These are phyloP conservation scores for Chalciporus piperatus DNA, from an alignment of 768 basidiomycete species.

Conservation along the genomic window DNA sequence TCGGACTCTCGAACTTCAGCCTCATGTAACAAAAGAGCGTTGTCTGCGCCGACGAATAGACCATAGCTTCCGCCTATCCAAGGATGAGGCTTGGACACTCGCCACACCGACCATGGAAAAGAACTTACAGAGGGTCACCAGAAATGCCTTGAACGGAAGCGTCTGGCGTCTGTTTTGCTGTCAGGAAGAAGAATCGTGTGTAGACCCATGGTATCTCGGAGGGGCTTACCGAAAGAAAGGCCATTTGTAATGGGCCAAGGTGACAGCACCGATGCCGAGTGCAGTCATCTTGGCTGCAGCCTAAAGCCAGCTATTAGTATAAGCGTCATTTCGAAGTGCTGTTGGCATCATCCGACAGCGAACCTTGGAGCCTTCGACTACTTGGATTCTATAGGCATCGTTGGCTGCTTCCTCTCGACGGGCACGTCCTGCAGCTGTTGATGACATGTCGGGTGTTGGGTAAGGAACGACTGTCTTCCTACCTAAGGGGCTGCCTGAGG, in stretches of 20 bases:
- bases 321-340: no score
- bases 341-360: conserved; percentile 10
- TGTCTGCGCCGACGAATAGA: conserved; percentile 73
- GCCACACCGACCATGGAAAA: not conserved
- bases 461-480: no score
- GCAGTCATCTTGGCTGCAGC: conserved; percentile 52
- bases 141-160: conserved; percentile 75
- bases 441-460: conserved; percentile 23
- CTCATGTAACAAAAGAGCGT: conserved; percentile 71
- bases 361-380: conserved; percentile 56
- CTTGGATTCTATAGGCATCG: conserved; percentile 56
- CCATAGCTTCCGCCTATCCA: conserved; percentile 59
- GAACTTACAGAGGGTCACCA: conserved; percentile 66
- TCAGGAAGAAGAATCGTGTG: not conserved
- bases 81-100: not conserved
- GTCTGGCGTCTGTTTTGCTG: conserved; percentile 65
- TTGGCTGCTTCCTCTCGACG: conserved; percentile 54
- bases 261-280: conserved; percentile 57
- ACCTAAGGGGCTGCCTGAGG: not conserved
- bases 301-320: conserved; percentile 28
- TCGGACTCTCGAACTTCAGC: conserved; percentile 62
- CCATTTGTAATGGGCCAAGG: conserved; percentile 68
- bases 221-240: conserved; percentile 61
- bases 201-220: not conserved
- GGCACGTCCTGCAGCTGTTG: conserved; percentile 28